phyloP scores from a whole-genome alignment of 176 grass and related monocot species.

The Raddia distichophylla region DNA sequence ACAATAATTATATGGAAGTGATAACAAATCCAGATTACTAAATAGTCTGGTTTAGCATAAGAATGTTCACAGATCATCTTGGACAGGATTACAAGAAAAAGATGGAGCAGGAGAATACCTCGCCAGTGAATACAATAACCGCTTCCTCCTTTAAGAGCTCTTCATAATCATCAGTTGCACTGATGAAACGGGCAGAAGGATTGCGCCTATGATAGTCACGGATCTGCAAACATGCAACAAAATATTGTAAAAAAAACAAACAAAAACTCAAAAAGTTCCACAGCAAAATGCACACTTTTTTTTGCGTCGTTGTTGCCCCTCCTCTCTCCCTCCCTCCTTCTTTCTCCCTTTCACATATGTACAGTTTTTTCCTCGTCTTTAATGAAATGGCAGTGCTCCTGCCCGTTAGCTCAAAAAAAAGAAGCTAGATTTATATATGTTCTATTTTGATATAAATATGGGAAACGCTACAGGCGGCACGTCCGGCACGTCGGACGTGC shows the following conservation, averaged over 20 bases:
- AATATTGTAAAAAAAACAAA: conserved; percentile 18
- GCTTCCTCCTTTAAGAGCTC: conserved; percentile 92
- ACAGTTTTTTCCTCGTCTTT: no score
- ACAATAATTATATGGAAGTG: background rate
- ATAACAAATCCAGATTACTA: conserved; percentile 3
- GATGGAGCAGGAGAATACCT: conserved; percentile 55
- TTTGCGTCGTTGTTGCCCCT: no score
- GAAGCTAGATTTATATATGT: no score
- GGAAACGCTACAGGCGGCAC: no score
- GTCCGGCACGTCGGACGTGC: no score
- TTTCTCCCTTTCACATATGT: no score
- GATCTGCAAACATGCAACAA: conserved; percentile 62
- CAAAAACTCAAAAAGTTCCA: background rate
- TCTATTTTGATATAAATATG: no score
- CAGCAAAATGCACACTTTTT: conserved; percentile 10
- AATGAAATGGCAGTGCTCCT: no score
- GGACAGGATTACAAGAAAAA: conserved; percentile 8
- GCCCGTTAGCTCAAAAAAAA: no score
- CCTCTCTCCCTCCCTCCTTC: no score
- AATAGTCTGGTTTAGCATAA: background rate
- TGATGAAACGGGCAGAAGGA: conserved; percentile 71
- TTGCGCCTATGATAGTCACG: conserved; percentile 87
- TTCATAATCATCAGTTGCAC: conserved; percentile 72
- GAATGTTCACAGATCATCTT: background rate
- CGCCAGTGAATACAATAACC: conserved; percentile 84